A percentile compares a stretch with the other conserved stretches of the same genome.
These are phyloP conservation scores for Arthrinium puccinioides DNA, from an alignment of 2,329 filamentous ascomycete genomes.

Conservation along the genomic window DNA sequence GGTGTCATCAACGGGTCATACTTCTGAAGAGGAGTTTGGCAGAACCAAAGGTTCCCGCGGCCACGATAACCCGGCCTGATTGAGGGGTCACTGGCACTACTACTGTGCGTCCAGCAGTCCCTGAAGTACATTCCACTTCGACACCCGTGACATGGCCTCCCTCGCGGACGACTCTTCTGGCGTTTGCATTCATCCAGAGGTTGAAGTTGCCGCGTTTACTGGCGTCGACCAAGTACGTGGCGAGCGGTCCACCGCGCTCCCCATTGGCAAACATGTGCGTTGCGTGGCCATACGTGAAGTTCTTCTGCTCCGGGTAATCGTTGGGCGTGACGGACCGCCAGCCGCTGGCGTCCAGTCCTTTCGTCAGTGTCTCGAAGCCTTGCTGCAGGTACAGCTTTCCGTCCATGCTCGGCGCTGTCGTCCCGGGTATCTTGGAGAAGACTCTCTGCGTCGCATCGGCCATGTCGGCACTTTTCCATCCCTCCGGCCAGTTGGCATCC, in stretches of 20 bases:
- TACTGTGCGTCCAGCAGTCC: too few relatives aligned
- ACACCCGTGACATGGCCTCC: constrained; percentile 58
- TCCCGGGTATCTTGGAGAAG: constrained; percentile 65
- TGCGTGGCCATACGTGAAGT: constrained; percentile 55
- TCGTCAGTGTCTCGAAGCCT: constrained; percentile 55
- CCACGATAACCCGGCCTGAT: constrained; percentile 59
- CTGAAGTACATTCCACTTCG: constrained; percentile 55
- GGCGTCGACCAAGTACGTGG: constrained; percentile 62
- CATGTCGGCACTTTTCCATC: constrained; percentile 63
- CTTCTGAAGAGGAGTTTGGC: constrained; percentile 62
- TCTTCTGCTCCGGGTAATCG: constrained; percentile 53
- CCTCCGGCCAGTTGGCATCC: constrained; percentile 63
- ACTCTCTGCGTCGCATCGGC: constrained; percentile 50
- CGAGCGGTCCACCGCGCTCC: constrained; percentile 62
- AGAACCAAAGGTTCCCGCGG: constrained; percentile 63
- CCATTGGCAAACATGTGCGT: constrained; percentile 62
- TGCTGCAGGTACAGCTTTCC: constrained; percentile 60
- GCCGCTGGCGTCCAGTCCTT: constrained; percentile 50
- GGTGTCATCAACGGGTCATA: constrained; percentile 7
- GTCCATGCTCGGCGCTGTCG: constrained; percentile 57
- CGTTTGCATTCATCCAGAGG: constrained; percentile 58
- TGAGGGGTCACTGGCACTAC: constrained; percentile 51
- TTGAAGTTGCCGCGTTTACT: constrained; percentile 56
- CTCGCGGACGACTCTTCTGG: constrained; percentile 58
- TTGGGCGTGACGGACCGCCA: constrained; percentile 60